phyloP scores from a whole-genome alignment of 1,284 basidiomycete species.

The Farysia itapuensis region DNA sequence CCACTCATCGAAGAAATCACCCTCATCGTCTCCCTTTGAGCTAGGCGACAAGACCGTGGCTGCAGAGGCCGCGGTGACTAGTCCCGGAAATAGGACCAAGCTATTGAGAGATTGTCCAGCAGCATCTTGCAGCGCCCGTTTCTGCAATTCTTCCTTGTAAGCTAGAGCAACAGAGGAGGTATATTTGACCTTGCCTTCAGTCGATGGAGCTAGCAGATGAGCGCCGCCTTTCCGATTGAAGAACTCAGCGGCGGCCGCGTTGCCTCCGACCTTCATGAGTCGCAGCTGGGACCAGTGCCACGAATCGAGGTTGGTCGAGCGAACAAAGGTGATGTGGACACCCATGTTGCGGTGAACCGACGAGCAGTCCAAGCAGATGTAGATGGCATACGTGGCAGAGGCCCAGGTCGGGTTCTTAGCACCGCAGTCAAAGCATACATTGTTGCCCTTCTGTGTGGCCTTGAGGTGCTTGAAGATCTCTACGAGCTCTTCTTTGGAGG shows the following conservation, averaged over 20 bases:
- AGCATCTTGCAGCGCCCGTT: slow-evolving; percentile 77
- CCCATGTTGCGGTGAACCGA: slow-evolving; percentile 94
- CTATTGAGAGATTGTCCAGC: slow-evolving; percentile 46
- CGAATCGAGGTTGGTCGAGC: slow-evolving; percentile 93
- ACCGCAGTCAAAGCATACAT: slow-evolving; percentile 85
- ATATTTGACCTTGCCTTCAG: slow-evolving; percentile 86
- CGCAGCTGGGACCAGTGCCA: slow-evolving; percentile 91
- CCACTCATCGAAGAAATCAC: slow-evolving; percentile 96
- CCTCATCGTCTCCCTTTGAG: slow-evolving; percentile 67
- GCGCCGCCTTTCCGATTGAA: slow-evolving; percentile 82
- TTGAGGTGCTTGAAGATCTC: slow-evolving; percentile 59
- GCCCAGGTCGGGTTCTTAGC: slow-evolving; percentile 98
- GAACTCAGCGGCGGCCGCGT: slow-evolving; percentile 83
- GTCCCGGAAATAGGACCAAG: slow-evolving; percentile 53
- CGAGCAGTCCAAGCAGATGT: slow-evolving; percentile 97
- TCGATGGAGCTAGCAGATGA: slow-evolving; percentile 70
- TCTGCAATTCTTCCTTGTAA: slow-evolving; percentile 89
- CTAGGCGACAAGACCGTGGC: slow-evolving; percentile 33
- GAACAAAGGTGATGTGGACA: slow-evolving; percentile 95
- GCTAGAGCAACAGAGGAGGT: slow-evolving; percentile 77
- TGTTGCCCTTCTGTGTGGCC: slow-evolving; percentile 50
- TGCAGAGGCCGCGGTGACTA: slow-evolving; percentile 57
- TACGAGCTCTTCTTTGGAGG: slow-evolving; percentile 54
- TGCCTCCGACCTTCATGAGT: slow-evolving; percentile 95
- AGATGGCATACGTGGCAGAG: slow-evolving; percentile 92